phyloP scores from a whole-genome alignment of 495 filamentous ascomycete species.

The Aspergillus olivimuriae region DNA sequence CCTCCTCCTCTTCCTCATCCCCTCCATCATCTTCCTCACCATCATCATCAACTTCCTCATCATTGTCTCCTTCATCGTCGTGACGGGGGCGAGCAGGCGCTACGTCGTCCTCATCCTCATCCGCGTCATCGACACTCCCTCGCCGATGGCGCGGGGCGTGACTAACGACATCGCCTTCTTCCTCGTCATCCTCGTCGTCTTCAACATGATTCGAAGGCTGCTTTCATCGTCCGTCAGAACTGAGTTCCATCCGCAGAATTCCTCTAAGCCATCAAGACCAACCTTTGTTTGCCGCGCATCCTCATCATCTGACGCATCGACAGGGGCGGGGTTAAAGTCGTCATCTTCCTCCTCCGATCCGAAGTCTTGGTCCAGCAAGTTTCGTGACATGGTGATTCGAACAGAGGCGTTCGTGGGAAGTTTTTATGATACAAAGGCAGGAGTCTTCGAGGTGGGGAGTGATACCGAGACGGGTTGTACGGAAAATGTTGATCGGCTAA shows the following conservation, averaged over 20 bases:
- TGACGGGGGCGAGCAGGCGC: slow-evolving; percentile 1
- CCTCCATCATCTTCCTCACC: slow-evolving; percentile 33
- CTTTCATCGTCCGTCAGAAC: too few species aligned
- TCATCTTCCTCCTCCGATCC: slow-evolving; percentile 77
- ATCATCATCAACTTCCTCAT: slow-evolving; percentile 23
- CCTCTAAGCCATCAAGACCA: slow-evolving; percentile 11
- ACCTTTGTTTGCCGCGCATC: slow-evolving; percentile 34
- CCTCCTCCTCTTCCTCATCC: slow-evolving; percentile 43
- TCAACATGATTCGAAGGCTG: too few species aligned
- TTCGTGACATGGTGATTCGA: slow-evolving; percentile 39
- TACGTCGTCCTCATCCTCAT: slow-evolving; percentile 27
- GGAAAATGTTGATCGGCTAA: too few species aligned
- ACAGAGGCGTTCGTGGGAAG: background rate
- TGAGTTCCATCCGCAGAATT: background rate
- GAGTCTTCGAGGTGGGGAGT: background rate
- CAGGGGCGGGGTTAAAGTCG: slow-evolving; percentile 70
- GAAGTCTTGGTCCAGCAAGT: slow-evolving; percentile 49
- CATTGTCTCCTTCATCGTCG: slow-evolving; percentile 40
- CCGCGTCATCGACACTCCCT: slow-evolving; percentile 45
- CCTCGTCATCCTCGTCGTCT: slow-evolving; percentile 46
- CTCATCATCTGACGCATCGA: slow-evolving; percentile 64
- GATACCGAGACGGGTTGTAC: too few species aligned
- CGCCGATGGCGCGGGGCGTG: slow-evolving; percentile 5
- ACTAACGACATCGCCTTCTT: slow-evolving; percentile 39
- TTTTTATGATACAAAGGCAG: background rate